Conservation (phyloP, 208 protist species). For the Vickermania spadyakhi region DNA sequence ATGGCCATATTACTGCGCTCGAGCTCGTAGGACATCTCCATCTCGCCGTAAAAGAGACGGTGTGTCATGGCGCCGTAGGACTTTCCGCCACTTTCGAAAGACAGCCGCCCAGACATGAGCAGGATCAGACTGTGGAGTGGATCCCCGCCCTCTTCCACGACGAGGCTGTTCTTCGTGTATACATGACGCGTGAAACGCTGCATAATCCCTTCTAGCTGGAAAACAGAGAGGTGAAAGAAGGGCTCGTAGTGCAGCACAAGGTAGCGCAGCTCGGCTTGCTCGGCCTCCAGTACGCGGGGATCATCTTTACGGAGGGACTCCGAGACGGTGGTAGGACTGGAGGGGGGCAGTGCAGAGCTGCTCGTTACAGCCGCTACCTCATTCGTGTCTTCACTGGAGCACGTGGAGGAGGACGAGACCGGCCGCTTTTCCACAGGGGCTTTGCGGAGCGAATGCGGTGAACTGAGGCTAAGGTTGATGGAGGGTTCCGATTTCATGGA, state of each 20-base stretch:
- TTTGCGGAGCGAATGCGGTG: no score
- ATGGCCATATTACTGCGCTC: slow-evolving; percentile 32
- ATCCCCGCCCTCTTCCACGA: slow-evolving; percentile 28
- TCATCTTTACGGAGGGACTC: slow-evolving; percentile 22
- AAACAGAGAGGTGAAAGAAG: slow-evolving; percentile 50
- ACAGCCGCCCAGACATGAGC: slow-evolving; percentile 36
- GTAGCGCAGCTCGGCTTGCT: slow-evolving; percentile 41
- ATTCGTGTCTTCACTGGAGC: no score
- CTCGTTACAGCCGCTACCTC: no score
- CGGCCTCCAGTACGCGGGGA: slow-evolving; percentile 17
- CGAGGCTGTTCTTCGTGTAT: slow-evolving; percentile 23
- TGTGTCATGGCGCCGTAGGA: slow-evolving; percentile 18
- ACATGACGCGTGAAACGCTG: slow-evolving; percentile 32
- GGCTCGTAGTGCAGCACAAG: slow-evolving; percentile 29
- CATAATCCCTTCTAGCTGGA: slow-evolving; percentile 49
- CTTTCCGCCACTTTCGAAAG: slow-evolving; percentile 22
- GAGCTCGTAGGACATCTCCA: slow-evolving; percentile 36
- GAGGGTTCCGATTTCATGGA: no score
- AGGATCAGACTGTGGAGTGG: slow-evolving; percentile 33
- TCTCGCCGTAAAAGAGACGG: slow-evolving; percentile 36
- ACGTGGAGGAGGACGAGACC: no score
- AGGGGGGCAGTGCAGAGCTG: background rate
- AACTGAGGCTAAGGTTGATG: no score
- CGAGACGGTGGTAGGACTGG: slow-evolving; percentile 6
- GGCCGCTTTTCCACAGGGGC: no score